phyloP scores from a whole-genome alignment of 1,139 yeast genomes.

The Taiozyma sp. region DNA sequence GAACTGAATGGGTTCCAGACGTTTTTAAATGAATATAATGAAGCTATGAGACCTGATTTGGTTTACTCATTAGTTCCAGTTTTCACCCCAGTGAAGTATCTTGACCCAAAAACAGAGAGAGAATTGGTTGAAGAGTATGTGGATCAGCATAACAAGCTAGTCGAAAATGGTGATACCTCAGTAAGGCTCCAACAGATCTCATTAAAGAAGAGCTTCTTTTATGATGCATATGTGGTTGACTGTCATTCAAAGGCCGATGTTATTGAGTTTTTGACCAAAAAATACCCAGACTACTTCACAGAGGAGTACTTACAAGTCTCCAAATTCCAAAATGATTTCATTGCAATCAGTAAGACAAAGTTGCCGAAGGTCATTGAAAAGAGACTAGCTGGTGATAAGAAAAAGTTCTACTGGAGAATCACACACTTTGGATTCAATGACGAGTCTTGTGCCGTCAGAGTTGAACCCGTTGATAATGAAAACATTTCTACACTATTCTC shows the following conservation, averaged over 20 bases:
- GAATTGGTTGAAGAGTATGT: constrained; percentile 25
- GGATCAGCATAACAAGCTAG: constrained; percentile 26
- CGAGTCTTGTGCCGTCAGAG: constrained; percentile 23
- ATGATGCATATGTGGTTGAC: constrained; percentile 24
- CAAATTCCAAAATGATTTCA: constrained; percentile 18
- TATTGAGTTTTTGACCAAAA: constrained; percentile 10
- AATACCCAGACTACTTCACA: constrained; percentile 16
- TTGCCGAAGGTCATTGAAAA: constrained; percentile 8
- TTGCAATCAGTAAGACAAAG: constrained; percentile 17
- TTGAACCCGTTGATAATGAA: constrained; percentile 17
- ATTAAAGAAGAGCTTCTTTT: constrained; percentile 23
- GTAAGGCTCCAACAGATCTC: constrained; percentile 14
- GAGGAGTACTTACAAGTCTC: constrained; percentile 8
- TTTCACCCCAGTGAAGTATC: constrained; percentile 19
- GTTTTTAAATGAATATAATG: constrained; percentile 26
- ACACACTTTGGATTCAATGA: constrained; percentile 23
- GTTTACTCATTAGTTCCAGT: constrained; percentile 27
- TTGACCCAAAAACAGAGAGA: constrained; percentile 29
- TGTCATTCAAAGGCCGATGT: constrained; percentile 18
- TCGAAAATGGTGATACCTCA: constrained; percentile 10
- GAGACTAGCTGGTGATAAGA: background rate
- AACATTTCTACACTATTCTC: background rate
- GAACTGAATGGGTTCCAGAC: constrained; percentile 32
- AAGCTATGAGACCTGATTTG: constrained; percentile 21
- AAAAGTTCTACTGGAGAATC: constrained; percentile 20